Conservation (phyloP, 768 basidiomycete species). For the Calvatia gigantea region DNA sequence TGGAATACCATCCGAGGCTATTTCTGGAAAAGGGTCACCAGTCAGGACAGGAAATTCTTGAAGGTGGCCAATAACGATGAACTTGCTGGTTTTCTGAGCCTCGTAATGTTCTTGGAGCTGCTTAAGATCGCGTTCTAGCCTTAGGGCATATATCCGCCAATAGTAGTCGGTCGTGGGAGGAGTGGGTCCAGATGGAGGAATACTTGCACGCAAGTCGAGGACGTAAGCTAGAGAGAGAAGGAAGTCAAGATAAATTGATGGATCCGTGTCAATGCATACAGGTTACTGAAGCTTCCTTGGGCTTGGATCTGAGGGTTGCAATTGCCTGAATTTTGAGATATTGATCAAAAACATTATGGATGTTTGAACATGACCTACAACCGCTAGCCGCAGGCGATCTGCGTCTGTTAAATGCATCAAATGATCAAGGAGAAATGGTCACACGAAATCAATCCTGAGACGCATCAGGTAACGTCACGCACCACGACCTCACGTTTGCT, state of each 20-base stretch:
- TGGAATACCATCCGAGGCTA: background rate
- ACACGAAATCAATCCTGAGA: background rate
- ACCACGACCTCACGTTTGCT: background rate
- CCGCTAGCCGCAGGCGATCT: constrained; percentile 38
- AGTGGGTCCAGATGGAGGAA: constrained; percentile 23
- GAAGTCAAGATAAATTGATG: background rate
- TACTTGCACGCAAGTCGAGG: constrained; percentile 34
- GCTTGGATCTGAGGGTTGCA: constrained; percentile 42
- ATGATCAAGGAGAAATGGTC: background rate
- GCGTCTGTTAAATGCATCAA: constrained; percentile 14
- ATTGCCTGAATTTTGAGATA: constrained; percentile 33
- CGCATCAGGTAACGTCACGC: constrained; percentile 12
- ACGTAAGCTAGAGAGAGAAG: constrained; percentile 38
- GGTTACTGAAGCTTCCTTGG: constrained; percentile 33
- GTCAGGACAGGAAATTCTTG: background rate
- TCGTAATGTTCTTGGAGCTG: constrained; percentile 38
- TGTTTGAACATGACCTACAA: constrained; percentile 27
- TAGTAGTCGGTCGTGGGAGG: constrained; percentile 20
- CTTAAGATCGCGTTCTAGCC: constrained; percentile 36
- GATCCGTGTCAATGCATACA: constrained; percentile 25
- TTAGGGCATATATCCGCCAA: constrained; percentile 41
- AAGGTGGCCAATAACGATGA: background rate
- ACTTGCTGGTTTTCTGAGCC: constrained; percentile 1
- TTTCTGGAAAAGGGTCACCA: background rate
- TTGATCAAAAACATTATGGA: constrained; percentile 1